Conservation (phyloP, 129 eudicot species). For the Artemisia annua region DNA sequence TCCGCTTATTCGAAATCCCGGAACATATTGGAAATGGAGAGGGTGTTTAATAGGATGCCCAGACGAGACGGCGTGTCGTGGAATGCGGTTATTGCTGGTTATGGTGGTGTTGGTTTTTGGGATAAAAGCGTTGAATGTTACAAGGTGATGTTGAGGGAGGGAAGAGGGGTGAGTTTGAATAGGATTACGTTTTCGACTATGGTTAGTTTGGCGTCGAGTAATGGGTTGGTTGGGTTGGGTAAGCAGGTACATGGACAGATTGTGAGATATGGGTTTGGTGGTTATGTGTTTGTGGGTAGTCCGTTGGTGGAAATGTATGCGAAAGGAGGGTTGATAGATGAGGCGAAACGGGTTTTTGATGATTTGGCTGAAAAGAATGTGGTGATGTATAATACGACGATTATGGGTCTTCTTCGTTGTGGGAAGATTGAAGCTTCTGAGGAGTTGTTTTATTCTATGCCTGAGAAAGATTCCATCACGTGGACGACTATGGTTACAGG, state of each 20-base stretch:
- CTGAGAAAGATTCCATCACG: conserved; percentile 75
- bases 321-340: conserved; percentile 54
- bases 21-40: conserved; percentile 48
- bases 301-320: conserved; percentile 88
- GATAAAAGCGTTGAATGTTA: conserved; percentile 40
- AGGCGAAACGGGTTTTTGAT: conserved; percentile 60
- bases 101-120: conserved; percentile 38
- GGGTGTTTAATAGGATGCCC: conserved; percentile 54
- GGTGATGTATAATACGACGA: conserved; percentile 79
- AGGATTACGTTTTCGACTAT: conserved; percentile 78
- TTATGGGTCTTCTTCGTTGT: conserved; percentile 68
- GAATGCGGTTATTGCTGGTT: conserved; percentile 82
- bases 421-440: conserved; percentile 73
- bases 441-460: conserved; percentile 51
- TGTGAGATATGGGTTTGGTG: conserved; percentile 60
- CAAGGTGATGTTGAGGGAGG: conserved; percentile 57
- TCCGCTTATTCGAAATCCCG: conserved; percentile 72
- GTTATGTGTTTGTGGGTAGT: conserved; percentile 82
- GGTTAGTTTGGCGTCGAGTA: conserved; percentile 55
- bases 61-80: conserved; percentile 77
- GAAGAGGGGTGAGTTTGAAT: conserved; percentile 49
- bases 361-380: conserved; percentile 73
- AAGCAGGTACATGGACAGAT: conserved; percentile 75
- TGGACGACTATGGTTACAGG: conserved; percentile 98
- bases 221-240: conserved; percentile 58